Evolutionary conservation across 139 green algal genomes (phyloP).

Genomic region (Picochlorum sp.): DNA sequence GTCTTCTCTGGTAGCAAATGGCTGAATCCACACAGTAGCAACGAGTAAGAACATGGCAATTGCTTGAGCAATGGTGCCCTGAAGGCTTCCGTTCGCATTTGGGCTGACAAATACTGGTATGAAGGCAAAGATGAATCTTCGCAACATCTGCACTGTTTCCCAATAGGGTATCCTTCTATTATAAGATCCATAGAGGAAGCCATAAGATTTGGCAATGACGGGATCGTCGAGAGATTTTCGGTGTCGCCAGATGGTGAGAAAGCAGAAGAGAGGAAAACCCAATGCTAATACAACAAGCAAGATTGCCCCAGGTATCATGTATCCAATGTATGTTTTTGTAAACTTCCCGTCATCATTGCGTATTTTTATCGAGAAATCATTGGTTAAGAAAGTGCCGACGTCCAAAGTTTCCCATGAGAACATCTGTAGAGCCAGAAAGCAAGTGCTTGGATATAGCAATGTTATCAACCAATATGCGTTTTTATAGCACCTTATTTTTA

Average conservation of each 20-base stretch:
- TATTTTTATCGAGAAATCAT: constrained; percentile 26
- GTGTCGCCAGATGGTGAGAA: constrained; percentile 19
- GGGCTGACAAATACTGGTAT: constrained; percentile 28
- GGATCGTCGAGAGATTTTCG: constrained; percentile 26
- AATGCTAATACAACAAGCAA: constrained; percentile 28
- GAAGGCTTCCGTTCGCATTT: constrained; percentile 10
- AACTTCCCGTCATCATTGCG: background rate
- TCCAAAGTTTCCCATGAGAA: constrained; percentile 27
- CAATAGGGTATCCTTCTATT: constrained; percentile 18
- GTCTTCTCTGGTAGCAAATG: constrained; percentile 21
- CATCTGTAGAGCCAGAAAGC: constrained; percentile 31
- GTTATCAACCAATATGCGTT: constrained; percentile 44
- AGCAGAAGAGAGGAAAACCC: constrained; percentile 26
- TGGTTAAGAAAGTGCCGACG: constrained; percentile 24
- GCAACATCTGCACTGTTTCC: constrained; percentile 34
- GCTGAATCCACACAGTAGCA: constrained; percentile 8
- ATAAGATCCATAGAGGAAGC: constrained; percentile 40
- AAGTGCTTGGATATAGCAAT: constrained; percentile 37
- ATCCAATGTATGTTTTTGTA: constrained; percentile 19
- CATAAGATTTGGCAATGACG: constrained; percentile 15
- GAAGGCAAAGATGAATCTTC: constrained; percentile 32
- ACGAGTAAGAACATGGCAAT: constrained; percentile 20
- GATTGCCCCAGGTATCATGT: constrained; percentile 24
- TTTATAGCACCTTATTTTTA: constrained; percentile 30
- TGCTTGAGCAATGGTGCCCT: constrained; percentile 26